Evolutionary conservation across 352 stramenopile genomes (phyloP), one percentile per base, ranked within the genome.

Genomic region (Saprolegnia parasitica): DNA sequence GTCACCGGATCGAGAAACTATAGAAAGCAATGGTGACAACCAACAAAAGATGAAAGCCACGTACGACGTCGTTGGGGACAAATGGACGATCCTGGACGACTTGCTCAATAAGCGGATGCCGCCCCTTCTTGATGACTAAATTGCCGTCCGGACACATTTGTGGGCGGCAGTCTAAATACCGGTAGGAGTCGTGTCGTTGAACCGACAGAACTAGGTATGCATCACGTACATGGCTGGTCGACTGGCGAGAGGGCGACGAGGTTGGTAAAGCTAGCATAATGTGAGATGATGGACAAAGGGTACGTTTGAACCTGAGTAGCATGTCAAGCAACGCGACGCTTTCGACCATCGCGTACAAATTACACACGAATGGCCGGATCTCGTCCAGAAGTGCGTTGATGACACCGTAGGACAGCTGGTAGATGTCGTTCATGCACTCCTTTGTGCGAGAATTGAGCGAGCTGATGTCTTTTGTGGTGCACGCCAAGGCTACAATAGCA

Each of bases 301-400:
- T 35, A 35, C 21, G 35, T 65, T 26, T 32, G 1, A 20, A 94
- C 87, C 87, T 94, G 24, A 96, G 74, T 11, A 97, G 76, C 88
- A 98, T 96, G 57, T 98, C 92, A 23, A 98, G 75, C 26, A 97
- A 67, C n/a, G 90, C 86, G 10, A 97, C 76, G 58, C 85, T 91
- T 74, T 97, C 91, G 37, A 91, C 80, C 78, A 95, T 92, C 16
- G 81, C 78, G 65, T 96, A 96, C 64, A 98, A 81, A 5, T 77
- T 72, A 13, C 81, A 78, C 0, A 92, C 80, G 56, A 79, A 76
- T 24, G 89, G 80, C 10, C 83, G 80, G 60, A 98, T 89, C 61
- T 86, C 82, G 61, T 91, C 76, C 10, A 96, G 76, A 2, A 97
- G 72, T 11, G 86, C 74, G 63, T 97, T 88, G 23, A 97, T 86